Evolutionary conservation across 768 basidiomycete species (phyloP), one percentile per base, ranked within the genome.

Genomic region (Ramaria rubella): DNA sequence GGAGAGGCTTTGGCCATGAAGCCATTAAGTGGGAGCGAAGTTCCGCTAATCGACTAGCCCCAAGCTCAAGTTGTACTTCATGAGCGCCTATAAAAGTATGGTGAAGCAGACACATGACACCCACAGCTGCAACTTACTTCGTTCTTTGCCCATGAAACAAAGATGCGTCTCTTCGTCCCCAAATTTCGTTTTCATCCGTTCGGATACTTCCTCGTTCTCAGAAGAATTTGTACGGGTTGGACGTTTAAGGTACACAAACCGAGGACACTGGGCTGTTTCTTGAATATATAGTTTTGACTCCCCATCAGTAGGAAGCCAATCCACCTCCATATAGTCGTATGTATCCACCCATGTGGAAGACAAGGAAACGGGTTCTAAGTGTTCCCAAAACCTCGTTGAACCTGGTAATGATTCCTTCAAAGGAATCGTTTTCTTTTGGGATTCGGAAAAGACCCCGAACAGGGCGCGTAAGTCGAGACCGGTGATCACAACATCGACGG

Each of bases 251-350:
- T 88, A 94, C 7, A 82, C 85, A 65, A 96, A 84, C 26, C 84
- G 82, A 19, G 94, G 93, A 63, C 88, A 91, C 8, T 79, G 78
- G n/a, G 80, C 84, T 8, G 87, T 72, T 26, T 85, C 86, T 7
- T 91, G 72, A 17, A 94, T 67, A 58, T 89, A 83, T 2, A 95
- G 68, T 24, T 69, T 72, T 2, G 91, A 88, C 49, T 73, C 65
- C 8, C 64, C 58, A 38, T 77, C 75, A 6, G 73, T 65, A 0
- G 85, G 73, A 2, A 73, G 68, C 80, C 86, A 86, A 62, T 87
- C 83, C 0, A 82, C 76, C 65, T 96, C 92, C 45, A 87, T 75
- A 65, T 87, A 96, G 64, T 98, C 94, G 60, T 90, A 82, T 29
- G 72, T 63, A 65, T 94, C 83, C 60, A 85, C 74, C 94, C 94